Percentiles rank a stretch among this genome's conserved stretches.
Evolutionary conservation across 2,329 filamentous ascomycete species (phyloP).

Genomic region (Ophiostoma piceae): DNA sequence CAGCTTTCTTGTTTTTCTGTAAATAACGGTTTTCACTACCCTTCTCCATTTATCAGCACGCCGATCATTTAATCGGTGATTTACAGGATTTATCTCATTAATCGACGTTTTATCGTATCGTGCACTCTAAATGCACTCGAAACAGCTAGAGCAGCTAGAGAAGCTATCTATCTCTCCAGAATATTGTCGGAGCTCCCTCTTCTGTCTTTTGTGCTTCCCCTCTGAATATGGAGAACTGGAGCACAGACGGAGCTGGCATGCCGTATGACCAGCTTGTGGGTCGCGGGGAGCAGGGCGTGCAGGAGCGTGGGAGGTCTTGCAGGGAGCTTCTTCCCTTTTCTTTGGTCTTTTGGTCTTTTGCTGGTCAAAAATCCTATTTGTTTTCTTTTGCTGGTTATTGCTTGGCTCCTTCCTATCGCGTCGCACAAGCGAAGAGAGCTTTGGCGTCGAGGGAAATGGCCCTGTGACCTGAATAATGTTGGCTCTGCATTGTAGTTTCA

Average conservation of each 20-base stretch:
- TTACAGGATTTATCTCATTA: not conserved
- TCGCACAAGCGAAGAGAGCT: not conserved
- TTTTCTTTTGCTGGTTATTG: not conserved
- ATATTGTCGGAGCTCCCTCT: constrained; percentile 7
- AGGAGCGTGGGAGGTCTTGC: not conserved
- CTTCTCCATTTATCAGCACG: constrained; percentile 5
- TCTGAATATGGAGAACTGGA: constrained; percentile 5
- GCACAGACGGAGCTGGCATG: constrained; percentile 8
- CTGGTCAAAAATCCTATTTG: not conserved
- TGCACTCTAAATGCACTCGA: not conserved
- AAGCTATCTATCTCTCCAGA: not conserved
- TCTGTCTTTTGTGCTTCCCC: constrained; percentile 1
- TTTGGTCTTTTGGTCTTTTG: not conserved
- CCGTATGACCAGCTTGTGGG: constrained; percentile 5
- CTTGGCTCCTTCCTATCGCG: not conserved
- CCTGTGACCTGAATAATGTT: not conserved
- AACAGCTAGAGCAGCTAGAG: not conserved
- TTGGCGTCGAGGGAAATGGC: not conserved
- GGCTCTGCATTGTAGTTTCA: not conserved
- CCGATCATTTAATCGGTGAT: not conserved
- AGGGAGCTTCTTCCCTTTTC: not conserved
- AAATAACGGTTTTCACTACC: not conserved
- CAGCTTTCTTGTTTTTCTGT: constrained; percentile 3
- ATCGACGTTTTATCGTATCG: not conserved
- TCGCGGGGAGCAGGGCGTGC: not conserved